These are phyloP conservation scores for Grosmannia clavigera DNA, from an alignment of 2,329 filamentous ascomycete species.

Conservation along the genomic window DNA sequence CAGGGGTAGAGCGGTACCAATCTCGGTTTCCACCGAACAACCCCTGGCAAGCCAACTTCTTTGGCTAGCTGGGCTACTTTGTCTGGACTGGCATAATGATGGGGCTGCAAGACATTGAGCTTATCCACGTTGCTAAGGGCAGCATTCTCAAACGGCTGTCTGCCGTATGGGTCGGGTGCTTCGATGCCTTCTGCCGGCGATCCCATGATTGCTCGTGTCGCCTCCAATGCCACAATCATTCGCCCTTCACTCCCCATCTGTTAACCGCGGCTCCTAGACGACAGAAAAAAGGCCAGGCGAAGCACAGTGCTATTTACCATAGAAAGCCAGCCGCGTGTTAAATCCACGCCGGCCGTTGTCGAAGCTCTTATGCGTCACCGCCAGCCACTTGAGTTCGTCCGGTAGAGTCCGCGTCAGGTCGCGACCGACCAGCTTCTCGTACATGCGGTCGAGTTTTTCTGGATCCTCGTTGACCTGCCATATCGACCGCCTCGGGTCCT, in stretches of 20 bases:
- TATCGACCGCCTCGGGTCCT: conserved; percentile 35
- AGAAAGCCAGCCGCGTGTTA: conserved; percentile 83
- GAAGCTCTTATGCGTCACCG: conserved; percentile 95
- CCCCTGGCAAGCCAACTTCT: conserved; percentile 57
- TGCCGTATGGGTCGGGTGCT: conserved; percentile 26
- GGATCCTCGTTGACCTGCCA: conserved; percentile 69
- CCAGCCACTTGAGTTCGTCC: conserved; percentile 93
- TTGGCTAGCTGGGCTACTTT: conserved; percentile 57
- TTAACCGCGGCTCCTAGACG: not conserved
- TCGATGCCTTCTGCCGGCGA: not conserved
- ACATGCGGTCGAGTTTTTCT: conserved; percentile 61
- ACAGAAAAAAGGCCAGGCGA: not conserved
- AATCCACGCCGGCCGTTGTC: conserved; percentile 89
- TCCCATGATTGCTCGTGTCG: conserved; percentile 16
- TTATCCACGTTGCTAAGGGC: conserved; percentile 63
- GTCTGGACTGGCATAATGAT: conserved; percentile 47
- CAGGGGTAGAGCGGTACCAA: conserved; percentile 41
- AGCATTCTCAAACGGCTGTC: conserved; percentile 56
- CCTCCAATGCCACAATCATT: conserved; percentile 16
- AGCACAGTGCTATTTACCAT: conserved; percentile 44
- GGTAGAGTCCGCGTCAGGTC: conserved; percentile 62
- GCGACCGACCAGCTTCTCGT: conserved; percentile 61
- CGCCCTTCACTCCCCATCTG: conserved; percentile 11
- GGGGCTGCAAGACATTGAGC: conserved; percentile 48
- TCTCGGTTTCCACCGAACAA: conserved; percentile 74